These are phyloP conservation scores for Ilex paraguariensis DNA, from an alignment of 305 asterid genomes.

Conservation along the genomic window DNA sequence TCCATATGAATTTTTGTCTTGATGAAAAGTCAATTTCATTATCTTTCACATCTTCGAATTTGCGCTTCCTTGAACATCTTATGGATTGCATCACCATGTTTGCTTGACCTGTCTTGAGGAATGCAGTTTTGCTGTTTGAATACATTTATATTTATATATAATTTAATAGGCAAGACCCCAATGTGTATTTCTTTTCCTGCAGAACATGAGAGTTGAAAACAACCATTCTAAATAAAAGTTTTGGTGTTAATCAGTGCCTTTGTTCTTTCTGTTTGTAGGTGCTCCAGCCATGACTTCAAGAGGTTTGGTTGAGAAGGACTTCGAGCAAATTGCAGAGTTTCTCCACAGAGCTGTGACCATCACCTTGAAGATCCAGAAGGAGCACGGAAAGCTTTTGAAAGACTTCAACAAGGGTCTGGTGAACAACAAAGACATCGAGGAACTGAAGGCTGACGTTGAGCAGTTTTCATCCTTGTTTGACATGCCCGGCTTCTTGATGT, in stretches of 20 bases:
- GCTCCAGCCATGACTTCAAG: slow-evolving; percentile 97
- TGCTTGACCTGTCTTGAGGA: no score
- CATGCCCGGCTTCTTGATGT: slow-evolving; percentile 90
- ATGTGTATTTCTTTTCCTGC: neutral
- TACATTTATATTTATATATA: no score
- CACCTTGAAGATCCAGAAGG: slow-evolving; percentile 82
- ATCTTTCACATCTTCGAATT: no score
- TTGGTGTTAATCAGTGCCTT: neutral
- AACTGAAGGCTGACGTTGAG: slow-evolving; percentile 83
- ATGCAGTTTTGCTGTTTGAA: neutral
- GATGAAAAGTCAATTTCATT: no score
- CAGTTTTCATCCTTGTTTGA: slow-evolving; percentile 70
- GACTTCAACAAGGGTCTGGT: slow-evolving; percentile 88
- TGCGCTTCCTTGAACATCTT: no score
- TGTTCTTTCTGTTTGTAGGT: slow-evolving; percentile 35
- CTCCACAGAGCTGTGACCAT: slow-evolving; percentile 76
- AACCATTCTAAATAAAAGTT: neutral
- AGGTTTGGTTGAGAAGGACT: slow-evolving; percentile 92
- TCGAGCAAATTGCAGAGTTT: slow-evolving; percentile 88
- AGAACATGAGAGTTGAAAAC: no score
- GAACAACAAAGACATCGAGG: slow-evolving; percentile 76
- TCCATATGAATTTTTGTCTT: no score
- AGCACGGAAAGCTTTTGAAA: slow-evolving; percentile 77
- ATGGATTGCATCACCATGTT: no score
- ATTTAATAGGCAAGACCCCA: neutral